Conservation (phyloP, 2,329 filamentous ascomycete genomes). For the Xylariaceae sp. region DNA sequence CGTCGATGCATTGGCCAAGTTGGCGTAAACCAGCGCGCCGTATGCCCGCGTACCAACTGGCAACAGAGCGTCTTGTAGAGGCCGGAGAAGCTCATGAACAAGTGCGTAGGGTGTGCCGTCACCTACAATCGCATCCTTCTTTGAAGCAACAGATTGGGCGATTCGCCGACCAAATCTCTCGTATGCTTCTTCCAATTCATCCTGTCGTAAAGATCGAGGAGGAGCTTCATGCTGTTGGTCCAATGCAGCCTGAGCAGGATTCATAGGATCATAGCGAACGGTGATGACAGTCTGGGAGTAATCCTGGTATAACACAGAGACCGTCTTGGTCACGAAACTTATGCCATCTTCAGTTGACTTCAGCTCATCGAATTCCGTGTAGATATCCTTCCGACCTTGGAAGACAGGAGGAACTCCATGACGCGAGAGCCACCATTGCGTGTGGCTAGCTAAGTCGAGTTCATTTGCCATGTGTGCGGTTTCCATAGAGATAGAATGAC, state of each 20-base stretch:
- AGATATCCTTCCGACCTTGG: constrained; percentile 75
- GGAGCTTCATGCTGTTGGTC: constrained; percentile 85
- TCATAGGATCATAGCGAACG: constrained; percentile 68
- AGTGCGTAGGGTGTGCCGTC: constrained; percentile 77
- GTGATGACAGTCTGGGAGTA: constrained; percentile 93
- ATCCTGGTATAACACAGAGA: constrained; percentile 88
- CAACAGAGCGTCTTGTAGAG: constrained; percentile 65
- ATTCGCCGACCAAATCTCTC: constrained; percentile 76
- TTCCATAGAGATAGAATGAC: constrained; percentile 68
- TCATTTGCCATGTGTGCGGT: constrained; percentile 84
- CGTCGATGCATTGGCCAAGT: constrained; percentile 88
- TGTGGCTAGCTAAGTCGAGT: constrained; percentile 68
- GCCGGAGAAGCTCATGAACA: constrained; percentile 71
- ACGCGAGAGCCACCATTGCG: constrained; percentile 82
- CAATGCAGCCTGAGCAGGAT: constrained; percentile 66
- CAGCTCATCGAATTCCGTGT: constrained; percentile 76
- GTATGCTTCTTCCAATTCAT: constrained; percentile 86
- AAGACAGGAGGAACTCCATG: constrained; percentile 75
- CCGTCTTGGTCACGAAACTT: constrained; percentile 67
- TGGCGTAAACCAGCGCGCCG: constrained; percentile 88
- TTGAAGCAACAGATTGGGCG: constrained; percentile 60
- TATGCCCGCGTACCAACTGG: constrained; percentile 87
- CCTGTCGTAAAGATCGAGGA: constrained; percentile 76
- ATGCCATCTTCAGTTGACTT: constrained; percentile 64
- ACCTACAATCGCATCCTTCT: constrained; percentile 75